Evolutionary conservation across 2,329 filamentous ascomycete species (phyloP).

Genomic region (Penicillium rolfsii): DNA sequence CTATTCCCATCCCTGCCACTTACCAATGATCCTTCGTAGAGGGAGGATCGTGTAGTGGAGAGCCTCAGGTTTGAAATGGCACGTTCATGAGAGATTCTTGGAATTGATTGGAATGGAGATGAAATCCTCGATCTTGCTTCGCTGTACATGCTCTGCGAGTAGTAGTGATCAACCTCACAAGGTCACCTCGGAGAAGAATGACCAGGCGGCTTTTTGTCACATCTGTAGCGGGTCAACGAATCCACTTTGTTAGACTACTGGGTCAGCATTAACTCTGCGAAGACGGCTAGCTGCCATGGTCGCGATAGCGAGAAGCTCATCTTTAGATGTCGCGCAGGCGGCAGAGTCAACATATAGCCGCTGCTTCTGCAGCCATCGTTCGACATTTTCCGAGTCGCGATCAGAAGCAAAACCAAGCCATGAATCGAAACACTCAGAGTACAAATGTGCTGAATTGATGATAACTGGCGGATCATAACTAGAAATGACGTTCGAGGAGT

Average conservation of each 20-base stretch:
- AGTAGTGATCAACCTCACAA: conserved; percentile 4
- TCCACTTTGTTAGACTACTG: background rate
- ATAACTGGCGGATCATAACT: background rate
- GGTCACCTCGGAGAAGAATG: background rate
- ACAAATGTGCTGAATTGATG: background rate
- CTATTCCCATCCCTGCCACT: conserved; percentile 16
- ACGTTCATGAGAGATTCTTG: background rate
- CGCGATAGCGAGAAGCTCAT: background rate
- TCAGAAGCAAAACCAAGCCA: background rate
- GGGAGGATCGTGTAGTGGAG: background rate
- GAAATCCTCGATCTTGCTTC: background rate
- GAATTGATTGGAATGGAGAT: conserved; percentile 13
- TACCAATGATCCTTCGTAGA: background rate
- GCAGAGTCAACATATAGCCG: no score
- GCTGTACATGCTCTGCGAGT: background rate
- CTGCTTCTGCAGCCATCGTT: background rate
- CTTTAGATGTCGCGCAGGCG: background rate
- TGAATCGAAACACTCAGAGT: background rate
- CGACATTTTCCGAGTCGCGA: no score
- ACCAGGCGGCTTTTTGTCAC: background rate
- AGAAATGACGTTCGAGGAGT: background rate
- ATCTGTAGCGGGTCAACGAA: background rate
- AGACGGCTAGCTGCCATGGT: background rate
- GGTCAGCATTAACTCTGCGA: background rate
- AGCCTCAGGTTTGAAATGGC: background rate